A percentile compares a stretch with the other conserved stretches of the same genome.
Conservation (phyloP, 1,284 basidiomycete genomes). For the Inonotus hispidus region DNA sequence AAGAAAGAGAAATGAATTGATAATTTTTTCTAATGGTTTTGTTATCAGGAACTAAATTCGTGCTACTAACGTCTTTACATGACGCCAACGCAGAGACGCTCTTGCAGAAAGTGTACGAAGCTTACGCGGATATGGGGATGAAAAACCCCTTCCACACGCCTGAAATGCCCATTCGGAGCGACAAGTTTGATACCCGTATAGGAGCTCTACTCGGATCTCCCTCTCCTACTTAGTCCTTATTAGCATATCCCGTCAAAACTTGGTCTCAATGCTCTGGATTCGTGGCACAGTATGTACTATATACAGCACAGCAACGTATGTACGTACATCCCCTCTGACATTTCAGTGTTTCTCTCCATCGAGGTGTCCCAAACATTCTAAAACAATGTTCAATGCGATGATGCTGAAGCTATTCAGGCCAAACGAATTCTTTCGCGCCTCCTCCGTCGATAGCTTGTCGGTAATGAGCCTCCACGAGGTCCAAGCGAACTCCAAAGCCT, state of each 20-base stretch:
- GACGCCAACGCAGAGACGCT: conserved; percentile 70
- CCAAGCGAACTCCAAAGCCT: conserved; percentile 53
- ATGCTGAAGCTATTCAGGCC: conserved; percentile 66
- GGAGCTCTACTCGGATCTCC: conserved; percentile 46
- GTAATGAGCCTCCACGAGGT: conserved; percentile 54
- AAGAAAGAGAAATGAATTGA: background rate
- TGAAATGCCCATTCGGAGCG: conserved; percentile 96
- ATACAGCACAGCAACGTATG: no score
- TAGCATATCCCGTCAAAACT: no score
- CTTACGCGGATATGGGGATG: conserved; percentile 93
- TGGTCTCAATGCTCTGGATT: no score
- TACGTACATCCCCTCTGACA: no score
- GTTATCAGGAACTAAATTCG: conserved; percentile 89
- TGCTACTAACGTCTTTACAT: conserved; percentile 78
- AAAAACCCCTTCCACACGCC: conserved; percentile 99
- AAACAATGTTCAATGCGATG: conserved; percentile 51
- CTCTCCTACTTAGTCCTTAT: background rate
- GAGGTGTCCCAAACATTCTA: conserved; percentile 47
- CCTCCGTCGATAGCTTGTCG: conserved; percentile 24
- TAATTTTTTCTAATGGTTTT: background rate
- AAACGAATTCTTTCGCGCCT: conserved; percentile 32
- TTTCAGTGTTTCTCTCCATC: background rate
- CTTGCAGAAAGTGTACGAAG: conserved; percentile 82
- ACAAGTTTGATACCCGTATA: conserved; percentile 80
- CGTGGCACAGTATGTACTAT: no score